phyloP scores from a whole-genome alignment of 495 filamentous ascomycete genomes.

The Aeminium ludgeri region DNA sequence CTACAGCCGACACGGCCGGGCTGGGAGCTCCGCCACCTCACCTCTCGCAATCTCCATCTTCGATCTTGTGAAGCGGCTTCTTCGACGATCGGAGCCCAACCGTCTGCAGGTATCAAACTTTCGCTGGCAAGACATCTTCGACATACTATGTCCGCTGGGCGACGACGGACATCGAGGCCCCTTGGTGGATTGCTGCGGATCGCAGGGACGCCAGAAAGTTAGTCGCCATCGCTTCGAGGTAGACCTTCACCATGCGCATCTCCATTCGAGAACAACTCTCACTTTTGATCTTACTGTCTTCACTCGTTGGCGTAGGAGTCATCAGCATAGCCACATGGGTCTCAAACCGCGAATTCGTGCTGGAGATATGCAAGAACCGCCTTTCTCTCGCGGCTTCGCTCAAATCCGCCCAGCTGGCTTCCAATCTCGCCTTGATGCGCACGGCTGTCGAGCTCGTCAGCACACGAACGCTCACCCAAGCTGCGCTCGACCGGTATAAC shows the following conservation, averaged over 20 bases:
- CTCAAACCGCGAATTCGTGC: slow-evolving; percentile 59
- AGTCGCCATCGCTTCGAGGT: too few species aligned
- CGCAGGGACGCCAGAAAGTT: too few species aligned
- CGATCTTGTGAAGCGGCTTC: too few species aligned
- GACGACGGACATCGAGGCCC: too few species aligned
- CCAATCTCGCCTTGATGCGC: slow-evolving; percentile 57
- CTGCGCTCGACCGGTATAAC: slow-evolving; percentile 45
- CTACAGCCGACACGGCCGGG: too few species aligned
- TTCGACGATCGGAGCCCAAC: too few species aligned
- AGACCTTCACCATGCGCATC: slow-evolving; percentile 60
- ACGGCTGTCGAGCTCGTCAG: slow-evolving; percentile 47
- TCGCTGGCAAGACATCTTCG: too few species aligned
- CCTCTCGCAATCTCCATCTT: too few species aligned
- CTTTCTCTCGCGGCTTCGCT: slow-evolving; percentile 66
- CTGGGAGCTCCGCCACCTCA: too few species aligned
- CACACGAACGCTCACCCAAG: slow-evolving; percentile 51
- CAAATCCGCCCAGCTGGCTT: slow-evolving; percentile 66
- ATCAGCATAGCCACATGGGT: slow-evolving; percentile 48
- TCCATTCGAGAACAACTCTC: slow-evolving; percentile 70
- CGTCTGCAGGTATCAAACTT: too few species aligned
- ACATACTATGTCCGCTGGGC: too few species aligned
- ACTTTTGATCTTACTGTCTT: slow-evolving; percentile 52
- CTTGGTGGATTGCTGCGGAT: too few species aligned
- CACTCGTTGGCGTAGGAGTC: slow-evolving; percentile 48
- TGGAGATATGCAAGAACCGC: slow-evolving; percentile 41